A percentile compares a stretch with the other conserved stretches of the same genome.
Evolutionary conservation across 2,329 filamentous ascomycete species (phyloP).

Genomic region (Thyridium curvatum): DNA sequence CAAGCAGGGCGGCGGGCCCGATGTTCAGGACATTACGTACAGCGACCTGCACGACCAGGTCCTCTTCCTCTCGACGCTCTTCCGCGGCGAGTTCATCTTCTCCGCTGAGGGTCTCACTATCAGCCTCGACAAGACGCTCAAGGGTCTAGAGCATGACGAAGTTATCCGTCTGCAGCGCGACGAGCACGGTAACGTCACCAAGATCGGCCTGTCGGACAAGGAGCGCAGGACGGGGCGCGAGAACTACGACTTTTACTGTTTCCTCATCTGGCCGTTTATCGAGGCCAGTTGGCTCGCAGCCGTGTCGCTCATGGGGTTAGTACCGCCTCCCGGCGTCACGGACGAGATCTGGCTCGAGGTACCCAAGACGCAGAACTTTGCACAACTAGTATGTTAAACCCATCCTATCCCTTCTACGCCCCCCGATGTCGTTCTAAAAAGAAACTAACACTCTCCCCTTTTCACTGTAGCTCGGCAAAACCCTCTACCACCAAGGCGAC

Average conservation of each 20-base stretch:
- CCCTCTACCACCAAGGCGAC: constrained; percentile 94
- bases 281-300: constrained; percentile 90
- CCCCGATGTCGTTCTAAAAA: background rate
- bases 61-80: constrained; percentile 84
- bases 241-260: constrained; percentile 98
- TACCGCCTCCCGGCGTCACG: constrained; percentile 57
- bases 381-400: constrained; percentile 60
- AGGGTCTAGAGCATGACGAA: constrained; percentile 69
- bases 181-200: constrained; percentile 48
- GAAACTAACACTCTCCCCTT: constrained; percentile 11
- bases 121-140: constrained; percentile 77
- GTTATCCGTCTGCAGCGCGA: constrained; percentile 64
- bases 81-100: constrained; percentile 96
- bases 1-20: constrained; percentile 82
- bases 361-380: constrained; percentile 71
- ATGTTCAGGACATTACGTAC: constrained; percentile 73
- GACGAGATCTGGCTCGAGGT: constrained; percentile 73
- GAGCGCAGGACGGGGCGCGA: constrained; percentile 79
- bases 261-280: constrained; percentile 97
- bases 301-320: constrained; percentile 79
- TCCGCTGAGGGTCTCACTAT: constrained; percentile 73
- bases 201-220: constrained; percentile 66
- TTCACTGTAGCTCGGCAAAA: constrained; percentile 74
- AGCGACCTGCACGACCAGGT: constrained; percentile 71
- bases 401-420: constrained; percentile 6